Evolutionary conservation across 129 eudicot species (phyloP), one percentile per base, ranked within the genome.

Genomic region (Pulicaria dysenterica): DNA sequence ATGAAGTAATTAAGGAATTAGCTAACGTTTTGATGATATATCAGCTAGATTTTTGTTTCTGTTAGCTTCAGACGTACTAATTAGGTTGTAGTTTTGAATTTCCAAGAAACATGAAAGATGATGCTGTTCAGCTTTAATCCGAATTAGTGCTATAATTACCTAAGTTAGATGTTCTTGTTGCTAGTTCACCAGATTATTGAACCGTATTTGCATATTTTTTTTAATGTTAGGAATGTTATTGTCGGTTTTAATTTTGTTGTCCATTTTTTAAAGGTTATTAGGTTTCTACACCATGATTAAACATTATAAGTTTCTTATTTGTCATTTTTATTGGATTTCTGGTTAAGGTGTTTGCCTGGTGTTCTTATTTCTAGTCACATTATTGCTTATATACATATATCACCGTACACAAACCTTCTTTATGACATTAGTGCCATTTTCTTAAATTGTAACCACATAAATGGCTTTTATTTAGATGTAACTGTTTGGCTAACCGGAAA

Each of bases 81-180:
- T 43, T 64, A 75, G 65, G 65, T 64, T 74, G 63, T 64, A n/a
- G n/a, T 74, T 74, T 50, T 74, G 47, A 39, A 40, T 61, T 39
- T 16, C n/a, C 51, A 64, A 10, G 51, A 49, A 73, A 38, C 42
- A 59, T 15, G 37, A 60, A 44, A 31, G 44, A 43, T 44, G 7
- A 19, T 5, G 13, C 9, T 64, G 64, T 65, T 54, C 11, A 14
- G 57, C 38, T 55, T 45, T 54, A 64, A 44, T 75, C 24, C 41
- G 38, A 41, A 54, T 74, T 51, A 47, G 51, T 73, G 24, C n/a
- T 16, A 15, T 73, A 62, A 37, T 73, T 60, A 48, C 41, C 41
- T 73, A 34, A 58, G 38, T 24, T 11, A 58, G 45, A 14, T 46
- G 19, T 72, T 60, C 15, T 60, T 48, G 17, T 47, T 47, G 16